phyloP scores from a whole-genome alignment of 1,284 basidiomycete species.

The Tilletiaria anomala region DNA sequence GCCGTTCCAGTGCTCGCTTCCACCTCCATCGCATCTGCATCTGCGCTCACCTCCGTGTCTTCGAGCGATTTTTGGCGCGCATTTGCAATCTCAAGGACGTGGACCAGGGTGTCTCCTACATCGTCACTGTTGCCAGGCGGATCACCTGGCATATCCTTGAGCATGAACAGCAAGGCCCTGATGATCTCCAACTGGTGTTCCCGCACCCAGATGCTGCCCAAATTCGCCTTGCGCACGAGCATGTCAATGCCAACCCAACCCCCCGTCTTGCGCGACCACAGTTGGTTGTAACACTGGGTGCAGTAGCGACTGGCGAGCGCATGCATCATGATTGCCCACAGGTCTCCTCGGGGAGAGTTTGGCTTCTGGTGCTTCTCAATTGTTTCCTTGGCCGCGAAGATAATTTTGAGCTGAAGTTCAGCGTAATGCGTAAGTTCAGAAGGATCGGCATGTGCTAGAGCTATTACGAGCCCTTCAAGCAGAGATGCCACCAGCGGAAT shows the following conservation, averaged over 20 bases:
- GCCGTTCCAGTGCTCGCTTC: too few species aligned
- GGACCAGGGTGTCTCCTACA: slow-evolving; percentile 62
- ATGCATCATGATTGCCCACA: slow-evolving; percentile 31
- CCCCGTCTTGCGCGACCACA: slow-evolving; percentile 38
- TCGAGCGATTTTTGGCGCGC: too few species aligned
- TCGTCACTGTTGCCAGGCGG: slow-evolving; percentile 59
- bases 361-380: slow-evolving; percentile 2
- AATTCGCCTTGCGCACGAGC: slow-evolving; percentile 41
- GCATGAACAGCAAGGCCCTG: slow-evolving; percentile 75
- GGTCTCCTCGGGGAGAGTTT: slow-evolving; percentile 22
- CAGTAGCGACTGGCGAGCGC: slow-evolving; percentile 33
- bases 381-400: slow-evolving; percentile 16
- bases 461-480: slow-evolving; percentile 29
- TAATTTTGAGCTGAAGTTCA: slow-evolving; percentile 24
- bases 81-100: slow-evolving; percentile 61
- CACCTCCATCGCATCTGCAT: too few species aligned
- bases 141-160: slow-evolving; percentile 90
- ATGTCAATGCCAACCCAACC: slow-evolving; percentile 36
- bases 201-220: slow-evolving; percentile 58
- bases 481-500: slow-evolving; percentile 5
- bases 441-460: slow-evolving; percentile 12
- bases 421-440: neutral
- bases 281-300: slow-evolving; percentile 37
- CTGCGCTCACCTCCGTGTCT: too few species aligned
- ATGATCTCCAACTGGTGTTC: slow-evolving; percentile 84